phyloP scores from a whole-genome alignment of 108 stramenopile genomes.

The Skeletonema menzelii region DNA sequence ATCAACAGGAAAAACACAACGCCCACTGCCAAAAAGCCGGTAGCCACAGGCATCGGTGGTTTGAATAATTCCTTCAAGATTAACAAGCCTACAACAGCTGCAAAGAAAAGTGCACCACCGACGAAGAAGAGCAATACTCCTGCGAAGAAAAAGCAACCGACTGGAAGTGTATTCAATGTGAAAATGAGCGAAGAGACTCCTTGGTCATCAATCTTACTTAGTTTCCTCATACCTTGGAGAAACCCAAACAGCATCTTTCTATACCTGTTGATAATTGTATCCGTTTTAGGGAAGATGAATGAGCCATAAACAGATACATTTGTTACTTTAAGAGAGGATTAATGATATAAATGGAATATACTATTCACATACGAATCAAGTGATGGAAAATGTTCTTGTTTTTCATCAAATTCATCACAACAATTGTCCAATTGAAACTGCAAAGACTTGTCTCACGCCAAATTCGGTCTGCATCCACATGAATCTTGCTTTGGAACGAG shows the following conservation, averaged over 20 bases:
- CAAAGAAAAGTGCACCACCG: background rate
- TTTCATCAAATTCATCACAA: background rate
- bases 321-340: background rate
- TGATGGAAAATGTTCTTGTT: background rate
- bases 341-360: background rate
- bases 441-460: slow-evolving; percentile 19
- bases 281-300: slow-evolving; percentile 47
- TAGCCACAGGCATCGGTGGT: background rate
- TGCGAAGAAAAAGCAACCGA: background rate
- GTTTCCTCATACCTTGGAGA: slow-evolving; percentile 56
- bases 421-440: slow-evolving; percentile 1
- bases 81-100: background rate
- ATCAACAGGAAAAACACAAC: background rate
- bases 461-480: slow-evolving; percentile 41
- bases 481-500: background rate
- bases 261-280: slow-evolving; percentile 51
- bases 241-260: slow-evolving; percentile 69
- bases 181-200: slow-evolving; percentile 3
- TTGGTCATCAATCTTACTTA: slow-evolving; percentile 37
- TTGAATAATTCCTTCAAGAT: background rate
- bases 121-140: background rate
- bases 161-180: background rate
- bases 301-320: slow-evolving; percentile 9
- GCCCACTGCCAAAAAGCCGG: background rate
- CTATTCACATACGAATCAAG: background rate